A percentile compares a stretch with the other conserved stretches of the same genome.
These are phyloP conservation scores for Diaporthe vaccinii DNA, from an alignment of 2,329 filamentous ascomycete genomes.

Conservation along the genomic window DNA sequence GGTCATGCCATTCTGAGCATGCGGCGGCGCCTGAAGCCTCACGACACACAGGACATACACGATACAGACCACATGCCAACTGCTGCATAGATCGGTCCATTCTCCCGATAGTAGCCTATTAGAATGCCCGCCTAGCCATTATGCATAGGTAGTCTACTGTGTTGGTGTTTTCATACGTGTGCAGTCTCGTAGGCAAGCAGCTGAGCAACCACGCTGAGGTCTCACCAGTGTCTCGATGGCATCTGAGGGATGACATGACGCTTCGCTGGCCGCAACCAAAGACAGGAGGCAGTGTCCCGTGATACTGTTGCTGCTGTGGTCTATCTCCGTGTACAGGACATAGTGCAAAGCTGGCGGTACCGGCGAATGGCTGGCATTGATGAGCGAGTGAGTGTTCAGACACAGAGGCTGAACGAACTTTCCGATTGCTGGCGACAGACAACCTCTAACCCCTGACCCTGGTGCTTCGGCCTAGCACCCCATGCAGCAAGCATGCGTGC, in stretches of 20 bases:
- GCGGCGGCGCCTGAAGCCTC: background rate
- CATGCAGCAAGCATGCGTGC: background rate
- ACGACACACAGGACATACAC: background rate
- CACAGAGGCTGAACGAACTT: background rate
- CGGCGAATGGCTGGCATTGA: background rate
- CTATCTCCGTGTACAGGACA: no score
- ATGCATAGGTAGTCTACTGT: background rate
- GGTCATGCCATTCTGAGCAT: constrained; percentile 7
- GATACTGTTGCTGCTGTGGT: constrained; percentile 1
- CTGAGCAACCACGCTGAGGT: background rate
- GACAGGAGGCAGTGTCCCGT: constrained; percentile 12
- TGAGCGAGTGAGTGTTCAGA: background rate
- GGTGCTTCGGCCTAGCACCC: background rate
- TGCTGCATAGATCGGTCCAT: background rate
- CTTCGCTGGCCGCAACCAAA: constrained; percentile 11
- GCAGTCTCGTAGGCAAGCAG: background rate
- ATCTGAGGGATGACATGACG: constrained; percentile 5
- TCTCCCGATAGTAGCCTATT: background rate
- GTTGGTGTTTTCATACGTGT: background rate
- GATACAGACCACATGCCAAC: constrained; percentile 1
- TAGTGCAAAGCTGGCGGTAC: background rate
- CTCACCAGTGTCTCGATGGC: constrained; percentile 1
- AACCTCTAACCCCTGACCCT: background rate
- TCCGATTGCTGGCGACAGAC: background rate
- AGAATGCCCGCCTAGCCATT: background rate